Evolutionary conservation across 495 filamentous ascomycete genomes (phyloP).

Genomic region (Aspergillus nanangensis): DNA sequence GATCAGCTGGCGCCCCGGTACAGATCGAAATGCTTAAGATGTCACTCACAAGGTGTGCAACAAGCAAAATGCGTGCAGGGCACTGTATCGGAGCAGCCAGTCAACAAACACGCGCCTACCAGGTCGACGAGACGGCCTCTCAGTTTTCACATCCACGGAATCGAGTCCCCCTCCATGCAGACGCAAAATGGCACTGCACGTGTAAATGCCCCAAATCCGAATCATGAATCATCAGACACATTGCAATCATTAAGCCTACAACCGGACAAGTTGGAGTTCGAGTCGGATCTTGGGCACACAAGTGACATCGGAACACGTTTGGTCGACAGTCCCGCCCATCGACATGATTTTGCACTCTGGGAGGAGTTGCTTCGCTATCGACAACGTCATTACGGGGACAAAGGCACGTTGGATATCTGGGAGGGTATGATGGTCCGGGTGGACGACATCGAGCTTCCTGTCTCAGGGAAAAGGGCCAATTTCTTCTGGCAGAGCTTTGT

Average conservation of each 20-base stretch:
- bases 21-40: slow-evolving; percentile 25
- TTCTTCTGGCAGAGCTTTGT: slow-evolving; percentile 56
- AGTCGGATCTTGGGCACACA: slow-evolving; percentile 48
- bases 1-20: slow-evolving; percentile 26
- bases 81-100: slow-evolving; percentile 2
- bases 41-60: slow-evolving; percentile 18
- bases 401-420: slow-evolving; percentile 61
- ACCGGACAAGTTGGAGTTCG: slow-evolving; percentile 38
- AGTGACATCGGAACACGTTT: slow-evolving; percentile 36
- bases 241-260: slow-evolving; percentile 19
- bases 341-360: slow-evolving; percentile 58
- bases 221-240: not conserved
- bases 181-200: not conserved
- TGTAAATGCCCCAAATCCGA: not conserved
- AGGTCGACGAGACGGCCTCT: slow-evolving; percentile 11
- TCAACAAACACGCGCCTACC: not conserved
- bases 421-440: slow-evolving; percentile 48
- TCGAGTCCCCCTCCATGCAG: slow-evolving; percentile 13
- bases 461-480: slow-evolving; percentile 41
- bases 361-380: slow-evolving; percentile 57
- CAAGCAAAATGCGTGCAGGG: slow-evolving; percentile 1
- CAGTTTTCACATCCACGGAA: slow-evolving; percentile 29
- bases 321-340: slow-evolving; percentile 48
- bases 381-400: slow-evolving; percentile 53
- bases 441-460: slow-evolving; percentile 39